Conservation (phyloP, 2,329 filamentous ascomycete species). For the Sclerotinia nivalis region DNA sequence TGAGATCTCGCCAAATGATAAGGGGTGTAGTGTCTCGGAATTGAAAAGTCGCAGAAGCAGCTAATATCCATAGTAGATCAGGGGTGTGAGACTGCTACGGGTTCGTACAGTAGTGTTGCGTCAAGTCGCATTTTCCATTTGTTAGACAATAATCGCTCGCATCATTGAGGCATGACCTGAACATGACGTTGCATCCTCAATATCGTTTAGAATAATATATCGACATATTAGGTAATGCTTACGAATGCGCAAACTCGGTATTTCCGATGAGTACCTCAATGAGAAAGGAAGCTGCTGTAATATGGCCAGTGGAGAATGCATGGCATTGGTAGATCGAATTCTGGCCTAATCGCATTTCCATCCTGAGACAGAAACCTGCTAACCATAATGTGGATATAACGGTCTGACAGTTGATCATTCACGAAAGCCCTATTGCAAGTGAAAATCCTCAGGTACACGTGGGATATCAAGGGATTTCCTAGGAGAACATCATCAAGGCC, state of each 20-base stretch:
- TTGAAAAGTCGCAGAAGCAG: neutral
- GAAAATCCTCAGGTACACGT: conserved; percentile 9
- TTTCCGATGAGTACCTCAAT: neutral
- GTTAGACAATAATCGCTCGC: conserved; percentile 13
- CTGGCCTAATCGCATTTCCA: neutral
- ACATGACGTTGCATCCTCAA: conserved; percentile 14
- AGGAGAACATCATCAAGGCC: conserved; percentile 12
- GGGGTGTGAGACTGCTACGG: conserved; percentile 15
- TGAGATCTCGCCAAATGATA: conserved; percentile 13
- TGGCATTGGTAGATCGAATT: neutral
- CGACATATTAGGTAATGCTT: conserved; percentile 14
- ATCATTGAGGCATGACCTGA: conserved; percentile 5
- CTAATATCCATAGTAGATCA: conserved; percentile 3
- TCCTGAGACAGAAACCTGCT: neutral
- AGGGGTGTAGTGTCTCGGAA: conserved; percentile 6
- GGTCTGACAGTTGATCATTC: conserved; percentile 10
- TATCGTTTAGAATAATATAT: neutral
- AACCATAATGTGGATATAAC: conserved; percentile 14
- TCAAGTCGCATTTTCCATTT: neutral
- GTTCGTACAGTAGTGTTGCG: conserved; percentile 13
- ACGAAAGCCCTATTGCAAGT: neutral
- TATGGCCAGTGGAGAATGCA: neutral
- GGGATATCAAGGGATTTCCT: conserved; percentile 20
- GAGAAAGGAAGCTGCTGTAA: neutral
- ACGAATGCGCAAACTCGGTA: conserved; percentile 3